Conservation (phyloP, 129 eudicot genomes). For the Sambucus nigra region DNA sequence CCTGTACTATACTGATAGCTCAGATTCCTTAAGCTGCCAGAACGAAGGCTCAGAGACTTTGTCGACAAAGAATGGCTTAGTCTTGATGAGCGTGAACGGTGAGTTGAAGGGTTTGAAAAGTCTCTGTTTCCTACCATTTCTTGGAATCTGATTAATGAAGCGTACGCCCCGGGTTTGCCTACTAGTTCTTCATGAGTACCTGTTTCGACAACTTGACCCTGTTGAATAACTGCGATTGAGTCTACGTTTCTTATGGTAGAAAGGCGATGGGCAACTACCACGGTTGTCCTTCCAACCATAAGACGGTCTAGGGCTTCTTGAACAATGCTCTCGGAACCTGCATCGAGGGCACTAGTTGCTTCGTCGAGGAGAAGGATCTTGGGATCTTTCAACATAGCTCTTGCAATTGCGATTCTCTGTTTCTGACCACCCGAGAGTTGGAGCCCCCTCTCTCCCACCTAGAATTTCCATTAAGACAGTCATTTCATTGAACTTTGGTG, state of each 20-base stretch:
- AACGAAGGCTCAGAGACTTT: slow-evolving; percentile 83
- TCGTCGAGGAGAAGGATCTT: slow-evolving; percentile 87
- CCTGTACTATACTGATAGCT: slow-evolving; percentile 93
- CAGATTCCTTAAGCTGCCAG: slow-evolving; percentile 87
- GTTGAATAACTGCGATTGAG: slow-evolving; percentile 82
- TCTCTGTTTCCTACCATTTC: slow-evolving; percentile 94
- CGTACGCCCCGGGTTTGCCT: slow-evolving; percentile 70
- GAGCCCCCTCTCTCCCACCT: slow-evolving; percentile 95
- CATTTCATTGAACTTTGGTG: background rate
- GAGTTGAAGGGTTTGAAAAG: slow-evolving; percentile 77
- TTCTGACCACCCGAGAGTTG: slow-evolving; percentile 97
- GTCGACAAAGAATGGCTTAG: slow-evolving; percentile 82
- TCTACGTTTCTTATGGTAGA: slow-evolving; percentile 94
- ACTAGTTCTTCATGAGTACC: slow-evolving; percentile 90
- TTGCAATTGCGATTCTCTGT: slow-evolving; percentile 93
- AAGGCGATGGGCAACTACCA: slow-evolving; percentile 93
- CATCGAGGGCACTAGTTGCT: slow-evolving; percentile 93
- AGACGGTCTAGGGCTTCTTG: slow-evolving; percentile 95
- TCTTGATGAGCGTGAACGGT: slow-evolving; percentile 70
- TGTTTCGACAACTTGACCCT: slow-evolving; percentile 80
- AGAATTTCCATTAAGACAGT: background rate
- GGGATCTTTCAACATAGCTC: slow-evolving; percentile 94
- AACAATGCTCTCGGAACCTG: slow-evolving; percentile 87
- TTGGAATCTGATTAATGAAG: slow-evolving; percentile 80
- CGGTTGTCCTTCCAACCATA: slow-evolving; percentile 89